Percentiles rank a stretch among this genome's conserved stretches.
phyloP scores from a whole-genome alignment of 306 rosid genomes.

The Vigna mungo region DNA sequence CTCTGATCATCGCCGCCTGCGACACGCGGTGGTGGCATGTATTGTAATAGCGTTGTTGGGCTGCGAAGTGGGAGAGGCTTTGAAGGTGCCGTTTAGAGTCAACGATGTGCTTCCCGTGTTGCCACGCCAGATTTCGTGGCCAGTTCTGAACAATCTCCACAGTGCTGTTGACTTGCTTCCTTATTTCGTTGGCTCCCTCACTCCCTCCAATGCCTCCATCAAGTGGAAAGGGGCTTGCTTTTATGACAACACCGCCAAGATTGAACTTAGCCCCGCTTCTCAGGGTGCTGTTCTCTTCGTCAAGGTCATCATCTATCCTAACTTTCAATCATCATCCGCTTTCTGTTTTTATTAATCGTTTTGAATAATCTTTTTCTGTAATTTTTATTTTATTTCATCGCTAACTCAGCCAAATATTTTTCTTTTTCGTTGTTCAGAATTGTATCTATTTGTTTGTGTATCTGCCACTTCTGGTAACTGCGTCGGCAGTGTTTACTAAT shows the following conservation, averaged over 20 bases:
- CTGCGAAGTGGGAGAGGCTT: slow-evolving; percentile 41
- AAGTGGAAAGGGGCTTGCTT: slow-evolving; percentile 90
- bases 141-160: slow-evolving; percentile 81
- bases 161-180: slow-evolving; percentile 90
- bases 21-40: slow-evolving; percentile 41
- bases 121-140: slow-evolving; percentile 79
- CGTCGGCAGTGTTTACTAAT: not conserved
- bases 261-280: slow-evolving; percentile 53
- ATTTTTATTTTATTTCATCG: not conserved
- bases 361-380: not conserved
- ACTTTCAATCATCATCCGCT: not conserved
- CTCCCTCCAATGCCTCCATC: slow-evolving; percentile 65
- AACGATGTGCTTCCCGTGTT: slow-evolving; percentile 84
- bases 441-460: not conserved
- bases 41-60: slow-evolving; percentile 35
- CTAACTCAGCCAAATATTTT: not conserved
- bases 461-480: not conserved
- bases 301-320: slow-evolving; percentile 50
- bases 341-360: too few species aligned
- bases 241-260: slow-evolving; percentile 62
- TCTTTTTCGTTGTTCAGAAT: not conserved
- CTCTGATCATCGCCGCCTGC: not conserved
- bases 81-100: slow-evolving; percentile 70
- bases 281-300: slow-evolving; percentile 80
- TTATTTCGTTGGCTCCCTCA: slow-evolving; percentile 72